Evolutionary conservation across 2,329 filamentous ascomycete species (phyloP).

Genomic region (Fusarium luffae): DNA sequence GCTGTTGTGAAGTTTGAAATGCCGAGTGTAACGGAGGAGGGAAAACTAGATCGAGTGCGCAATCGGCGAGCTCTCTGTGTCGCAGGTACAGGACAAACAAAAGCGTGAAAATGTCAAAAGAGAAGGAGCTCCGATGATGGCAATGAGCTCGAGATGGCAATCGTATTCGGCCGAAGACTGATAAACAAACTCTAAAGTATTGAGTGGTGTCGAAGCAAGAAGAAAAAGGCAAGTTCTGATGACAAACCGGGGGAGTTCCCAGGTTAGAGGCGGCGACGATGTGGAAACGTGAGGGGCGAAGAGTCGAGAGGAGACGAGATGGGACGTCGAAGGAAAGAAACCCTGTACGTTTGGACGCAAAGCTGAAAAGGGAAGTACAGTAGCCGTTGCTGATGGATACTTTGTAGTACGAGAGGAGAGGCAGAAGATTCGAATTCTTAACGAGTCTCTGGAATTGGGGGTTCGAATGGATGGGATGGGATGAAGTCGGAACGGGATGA

Average conservation of each 20-base stretch:
- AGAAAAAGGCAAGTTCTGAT: slow-evolving; percentile 39
- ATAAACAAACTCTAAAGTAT: slow-evolving; percentile 7
- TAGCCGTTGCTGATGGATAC: slow-evolving; percentile 18
- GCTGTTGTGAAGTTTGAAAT: slow-evolving; percentile 33
- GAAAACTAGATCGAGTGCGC: slow-evolving; percentile 40
- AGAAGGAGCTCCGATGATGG: slow-evolving; percentile 5
- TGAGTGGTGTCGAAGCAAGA: slow-evolving; percentile 22
- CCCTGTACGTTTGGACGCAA: slow-evolving; percentile 5
- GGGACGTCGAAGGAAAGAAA: slow-evolving; percentile 31
- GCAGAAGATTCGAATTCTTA: slow-evolving; percentile 25
- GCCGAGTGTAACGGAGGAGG: slow-evolving; percentile 24
- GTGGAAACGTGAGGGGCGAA: slow-evolving; percentile 42
- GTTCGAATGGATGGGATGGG: slow-evolving; percentile 11
- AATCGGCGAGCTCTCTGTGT: slow-evolving; percentile 33
- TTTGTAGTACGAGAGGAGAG: slow-evolving; percentile 1
- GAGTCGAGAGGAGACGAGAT: slow-evolving; percentile 28
- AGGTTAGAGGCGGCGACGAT: slow-evolving; percentile 31
- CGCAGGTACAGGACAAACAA: slow-evolving; percentile 25
- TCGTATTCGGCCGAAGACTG: slow-evolving; percentile 27
- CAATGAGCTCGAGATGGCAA: slow-evolving; percentile 24
- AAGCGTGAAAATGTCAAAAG: slow-evolving; percentile 20
- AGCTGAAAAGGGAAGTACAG: slow-evolving; percentile 18
- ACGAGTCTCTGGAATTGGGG: slow-evolving; percentile 26
- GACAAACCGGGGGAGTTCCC: slow-evolving; percentile 38
- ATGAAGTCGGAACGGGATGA: slow-evolving; percentile 33